Evolutionary conservation across 2,329 filamentous ascomycete genomes (phyloP).

Genomic region (Trichoderma simmonsii): DNA sequence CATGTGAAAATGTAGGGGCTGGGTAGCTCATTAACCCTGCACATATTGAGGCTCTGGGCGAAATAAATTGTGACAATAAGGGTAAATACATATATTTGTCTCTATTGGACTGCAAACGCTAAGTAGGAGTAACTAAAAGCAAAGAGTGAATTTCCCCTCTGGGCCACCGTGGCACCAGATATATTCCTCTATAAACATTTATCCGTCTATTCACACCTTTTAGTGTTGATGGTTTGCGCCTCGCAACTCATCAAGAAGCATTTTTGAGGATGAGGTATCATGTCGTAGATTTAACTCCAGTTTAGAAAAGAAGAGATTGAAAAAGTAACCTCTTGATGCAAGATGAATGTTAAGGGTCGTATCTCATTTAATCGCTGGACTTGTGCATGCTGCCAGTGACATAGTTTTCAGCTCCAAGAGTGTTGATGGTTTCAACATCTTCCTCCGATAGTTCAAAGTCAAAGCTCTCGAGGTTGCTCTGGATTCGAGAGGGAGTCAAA

Average conservation of each 20-base stretch:
- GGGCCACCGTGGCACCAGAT: neutral
- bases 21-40: no score
- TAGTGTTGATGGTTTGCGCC: neutral
- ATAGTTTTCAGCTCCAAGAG: slow-evolving; percentile 63
- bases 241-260: neutral
- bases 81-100: neutral
- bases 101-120: neutral
- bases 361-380: slow-evolving; percentile 33
- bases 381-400: slow-evolving; percentile 57
- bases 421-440: slow-evolving; percentile 49
- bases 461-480: slow-evolving; percentile 62
- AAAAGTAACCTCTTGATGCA: neutral
- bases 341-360: neutral
- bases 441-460: slow-evolving; percentile 57
- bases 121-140: neutral
- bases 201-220: neutral
- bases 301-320: neutral
- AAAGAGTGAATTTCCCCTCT: neutral
- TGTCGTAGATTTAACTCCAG: neutral
- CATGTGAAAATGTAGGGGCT: neutral
- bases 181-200: neutral
- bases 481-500: slow-evolving; percentile 58
- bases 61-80: neutral
- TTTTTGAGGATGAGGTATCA: neutral
- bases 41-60: neutral